Evolutionary conservation across 352 stramenopile genomes (phyloP), one percentile per base, ranked within the genome.

Genomic region (Phytophthora colocasiae): DNA sequence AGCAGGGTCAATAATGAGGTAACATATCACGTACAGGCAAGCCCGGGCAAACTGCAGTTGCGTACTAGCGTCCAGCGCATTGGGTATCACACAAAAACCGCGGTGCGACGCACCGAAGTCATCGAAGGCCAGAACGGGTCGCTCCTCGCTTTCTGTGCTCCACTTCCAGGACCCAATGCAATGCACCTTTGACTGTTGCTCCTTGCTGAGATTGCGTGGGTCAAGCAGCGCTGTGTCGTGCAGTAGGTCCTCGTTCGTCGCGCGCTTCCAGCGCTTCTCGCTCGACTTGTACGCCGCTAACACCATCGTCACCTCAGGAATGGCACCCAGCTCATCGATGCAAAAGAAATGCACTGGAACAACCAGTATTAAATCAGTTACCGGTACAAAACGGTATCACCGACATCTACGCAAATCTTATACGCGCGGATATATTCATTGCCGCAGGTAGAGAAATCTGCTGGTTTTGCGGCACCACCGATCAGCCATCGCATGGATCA

Each of bases 261-360:
- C 58, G 32, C 61, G 61, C 71, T 87, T 90, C 79, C 84, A 94
- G 38, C 83, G 83, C 83, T 94, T 94, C 71, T 94, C 86, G 46
- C 63, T 79, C 19, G 68, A 41, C 71, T 93, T 93, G 79, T 90
- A 94, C 59, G 75, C 63, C 39, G 63, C 58, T 36, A 36, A 4
- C 63, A 66, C 60, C 57, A 57, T 52, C 27, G 38, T 61, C 46
- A 34, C 50, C 34, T n/a, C 39, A 36, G 24, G 14, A 69, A 50
- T 63, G 34, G 32, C 34, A 2, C 10, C 22, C 0, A 52, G 17
- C 4, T n/a, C 17, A 43, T 62, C 7, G 41, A 40, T 47, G 54
- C 31, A 24, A 41, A 40, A 62, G 43, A 46, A 53, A 54, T 62
- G 31, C 29, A n/a, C 12, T 11, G 1, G 9, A 22, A 22, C n/a